Conservation (phyloP, 2,329 filamentous ascomycete genomes). For the Cryphonectria naterciae region DNA sequence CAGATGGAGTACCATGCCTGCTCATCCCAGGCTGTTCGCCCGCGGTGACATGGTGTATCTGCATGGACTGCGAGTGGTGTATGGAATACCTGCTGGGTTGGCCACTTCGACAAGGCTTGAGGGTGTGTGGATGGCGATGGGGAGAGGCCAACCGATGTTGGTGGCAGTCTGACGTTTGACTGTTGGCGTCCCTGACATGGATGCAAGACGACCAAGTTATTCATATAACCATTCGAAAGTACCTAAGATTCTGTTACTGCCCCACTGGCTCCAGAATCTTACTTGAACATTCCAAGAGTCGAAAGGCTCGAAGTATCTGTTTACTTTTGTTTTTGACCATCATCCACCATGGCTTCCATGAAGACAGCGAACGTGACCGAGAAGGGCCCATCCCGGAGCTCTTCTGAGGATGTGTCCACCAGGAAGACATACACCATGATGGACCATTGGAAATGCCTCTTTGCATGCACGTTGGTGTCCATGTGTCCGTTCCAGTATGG, state of each 20-base stretch:
- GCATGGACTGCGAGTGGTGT: background rate
- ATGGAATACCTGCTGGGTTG: background rate
- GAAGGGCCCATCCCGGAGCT: background rate
- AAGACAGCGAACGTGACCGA: background rate
- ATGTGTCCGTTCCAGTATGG: conserved; percentile 58
- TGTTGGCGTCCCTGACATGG: background rate
- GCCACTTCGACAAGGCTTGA: background rate
- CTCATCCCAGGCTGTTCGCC: background rate
- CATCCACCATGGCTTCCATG: conserved; percentile 13
- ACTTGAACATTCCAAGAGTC: background rate
- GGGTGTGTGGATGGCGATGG: background rate
- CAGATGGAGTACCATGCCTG: background rate
- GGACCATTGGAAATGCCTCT: conserved; percentile 39
- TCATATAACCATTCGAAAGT: background rate
- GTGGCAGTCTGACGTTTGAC: background rate
- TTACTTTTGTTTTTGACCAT: background rate
- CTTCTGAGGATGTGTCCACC: background rate
- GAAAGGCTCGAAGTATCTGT: background rate
- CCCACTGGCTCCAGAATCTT: background rate
- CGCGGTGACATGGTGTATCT: background rate
- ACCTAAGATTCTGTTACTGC: background rate
- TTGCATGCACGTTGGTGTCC: conserved; percentile 51
- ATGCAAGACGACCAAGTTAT: background rate
- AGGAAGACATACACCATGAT: conserved; percentile 27
- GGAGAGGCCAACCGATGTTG: background rate